phyloP scores from a whole-genome alignment of 2,329 filamentous ascomycete species.

The Beauveria sp. region DNA sequence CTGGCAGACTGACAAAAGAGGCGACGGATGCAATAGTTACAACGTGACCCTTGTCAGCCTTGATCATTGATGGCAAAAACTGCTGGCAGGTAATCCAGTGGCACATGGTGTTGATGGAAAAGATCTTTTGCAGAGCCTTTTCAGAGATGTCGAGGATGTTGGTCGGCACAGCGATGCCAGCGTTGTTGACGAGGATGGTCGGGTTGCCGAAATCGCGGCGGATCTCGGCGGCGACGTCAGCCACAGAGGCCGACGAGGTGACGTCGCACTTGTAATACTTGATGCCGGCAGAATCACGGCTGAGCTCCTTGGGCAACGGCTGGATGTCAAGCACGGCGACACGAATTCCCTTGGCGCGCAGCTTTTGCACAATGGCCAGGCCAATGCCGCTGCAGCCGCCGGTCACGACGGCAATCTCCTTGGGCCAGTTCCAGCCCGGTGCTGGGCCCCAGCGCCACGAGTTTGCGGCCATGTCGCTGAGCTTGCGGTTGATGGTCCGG shows the following conservation, averaged over 20 bases:
- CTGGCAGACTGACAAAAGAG: conserved; percentile 47
- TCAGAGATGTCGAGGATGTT: conserved; percentile 48
- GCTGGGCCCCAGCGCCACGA: conserved; percentile 9
- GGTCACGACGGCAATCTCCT: conserved; percentile 55
- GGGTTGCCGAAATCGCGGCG: conserved; percentile 48
- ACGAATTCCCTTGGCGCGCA: conserved; percentile 52
- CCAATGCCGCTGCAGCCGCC: conserved; percentile 67
- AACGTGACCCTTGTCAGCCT: conserved; percentile 58
- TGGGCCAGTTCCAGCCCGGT: conserved; percentile 16
- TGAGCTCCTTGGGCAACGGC: conserved; percentile 9
- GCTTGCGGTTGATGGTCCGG: conserved; percentile 13
- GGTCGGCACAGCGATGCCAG: conserved; percentile 50
- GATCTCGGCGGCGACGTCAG: conserved; percentile 40
- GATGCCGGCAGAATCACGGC: conserved; percentile 33
- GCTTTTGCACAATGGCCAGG: conserved; percentile 47
- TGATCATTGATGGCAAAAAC: conserved; percentile 56
- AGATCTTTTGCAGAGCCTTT: conserved; percentile 50
- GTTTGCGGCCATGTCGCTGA: conserved; percentile 14
- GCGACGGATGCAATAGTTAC: conserved; percentile 60
- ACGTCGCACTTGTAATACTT: conserved; percentile 62
- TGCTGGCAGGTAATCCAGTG: conserved; percentile 56
- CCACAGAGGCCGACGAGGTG: conserved; percentile 43
- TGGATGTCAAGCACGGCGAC: conserved; percentile 61
- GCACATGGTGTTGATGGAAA: conserved; percentile 57
- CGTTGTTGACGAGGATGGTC: conserved; percentile 62